Evolutionary conservation across 139 green algal genomes (phyloP), one percentile per base, ranked within the genome.

Genomic region (Chlorella sp.): DNA sequence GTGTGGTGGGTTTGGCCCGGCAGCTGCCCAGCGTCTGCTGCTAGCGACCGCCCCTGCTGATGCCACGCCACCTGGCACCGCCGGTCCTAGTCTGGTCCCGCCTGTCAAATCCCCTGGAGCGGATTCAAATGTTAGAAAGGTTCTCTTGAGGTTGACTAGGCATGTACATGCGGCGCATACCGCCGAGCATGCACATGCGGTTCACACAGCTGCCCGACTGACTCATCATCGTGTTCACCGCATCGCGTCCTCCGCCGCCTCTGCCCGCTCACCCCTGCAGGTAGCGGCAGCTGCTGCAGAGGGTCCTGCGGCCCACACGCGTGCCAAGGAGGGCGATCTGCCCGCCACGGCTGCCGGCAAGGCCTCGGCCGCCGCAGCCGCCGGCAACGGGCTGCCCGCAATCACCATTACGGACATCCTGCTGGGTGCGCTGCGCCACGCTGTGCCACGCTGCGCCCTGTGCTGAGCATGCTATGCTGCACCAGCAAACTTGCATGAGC

Each of bases 321-420:
- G 83, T 21, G 39, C 61, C 36, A 87, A 76, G 83, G 83, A 78
- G 48, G 36, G 37, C 57, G 39, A 32, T 9, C 15, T 21, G 1
- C 57, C 83, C 0, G 39, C 61, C 15, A 30, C 34, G 26, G 39
- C 61, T 5, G 83, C 83, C 19, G 83, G 53, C 83, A 87, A 81
- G 84, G 77, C 77, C 36, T n/a, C 32, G 15, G 66, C 84, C 68
- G 42, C 30, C 39, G 22, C 39, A 16, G 84, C 84, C 9, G 84
- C 39, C 2, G 68, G 19, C 26, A 81, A 81, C 68, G 12, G 40
- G 39, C 68, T 88, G 84, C 84, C 71, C 18, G 39, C 60, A 60
- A 53, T 83, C 21, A 91, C 88, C 82, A 91, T 91, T 28, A 39
- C 36, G 1, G 88, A 91, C 60, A n/a, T 91, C 24, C 69, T 91